Conservation (phyloP, 495 filamentous ascomycete species). For the Annulohypoxylon bovei region DNA sequence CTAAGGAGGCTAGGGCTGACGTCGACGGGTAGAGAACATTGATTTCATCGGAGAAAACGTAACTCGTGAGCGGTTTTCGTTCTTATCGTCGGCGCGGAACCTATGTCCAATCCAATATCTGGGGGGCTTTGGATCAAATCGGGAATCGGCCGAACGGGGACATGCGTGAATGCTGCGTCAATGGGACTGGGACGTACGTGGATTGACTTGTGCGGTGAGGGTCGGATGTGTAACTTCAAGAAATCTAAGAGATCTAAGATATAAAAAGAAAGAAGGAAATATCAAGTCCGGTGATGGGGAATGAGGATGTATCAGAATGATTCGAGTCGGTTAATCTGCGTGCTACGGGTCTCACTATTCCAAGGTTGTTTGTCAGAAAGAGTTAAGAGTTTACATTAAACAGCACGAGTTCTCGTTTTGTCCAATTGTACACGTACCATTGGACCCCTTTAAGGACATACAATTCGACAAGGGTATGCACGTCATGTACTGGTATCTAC, state of each 20-base stretch:
- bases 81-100: constrained; percentile 28
- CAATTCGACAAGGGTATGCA: constrained; percentile 15
- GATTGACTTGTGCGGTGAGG: not conserved
- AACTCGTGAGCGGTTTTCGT: constrained; percentile 2
- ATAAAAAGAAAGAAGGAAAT: constrained; percentile 9
- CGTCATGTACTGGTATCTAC: constrained; percentile 10
- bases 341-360: constrained; percentile 13
- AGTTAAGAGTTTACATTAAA: constrained; percentile 26
- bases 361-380: constrained; percentile 30
- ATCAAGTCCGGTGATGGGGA: constrained; percentile 4
- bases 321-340: constrained; percentile 25
- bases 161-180: constrained; percentile 20
- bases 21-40: constrained; percentile 42
- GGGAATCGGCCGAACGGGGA: constrained; percentile 26
- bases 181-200: not conserved
- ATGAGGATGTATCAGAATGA: constrained; percentile 16
- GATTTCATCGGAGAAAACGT: constrained; percentile 27
- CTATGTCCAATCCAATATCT: constrained; percentile 9
- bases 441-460: constrained; percentile 31
- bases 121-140: constrained; percentile 10
- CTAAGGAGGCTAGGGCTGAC: constrained; percentile 38
- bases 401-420: constrained; percentile 25
- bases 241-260: not conserved
- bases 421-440: constrained; percentile 42
- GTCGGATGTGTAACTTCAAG: not conserved